Percentiles rank a stretch among this genome's conserved stretches.
Evolutionary conservation across 1,284 basidiomycete species (phyloP).

Genomic region (Hymenochaete sp.): DNA sequence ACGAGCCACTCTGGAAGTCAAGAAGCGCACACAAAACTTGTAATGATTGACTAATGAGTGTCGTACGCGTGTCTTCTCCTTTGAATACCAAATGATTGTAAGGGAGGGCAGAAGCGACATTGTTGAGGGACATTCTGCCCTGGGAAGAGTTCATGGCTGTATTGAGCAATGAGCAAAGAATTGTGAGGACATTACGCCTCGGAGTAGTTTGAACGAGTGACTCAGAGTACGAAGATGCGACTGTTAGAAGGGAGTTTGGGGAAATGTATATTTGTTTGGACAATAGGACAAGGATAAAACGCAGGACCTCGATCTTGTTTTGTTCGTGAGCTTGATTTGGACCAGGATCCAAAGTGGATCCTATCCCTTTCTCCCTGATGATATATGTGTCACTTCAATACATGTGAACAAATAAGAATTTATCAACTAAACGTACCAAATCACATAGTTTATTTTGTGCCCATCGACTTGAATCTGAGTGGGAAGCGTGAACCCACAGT

Average conservation of each 20-base stretch:
- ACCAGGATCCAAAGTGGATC: conserved; percentile 69
- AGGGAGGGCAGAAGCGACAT: conserved; percentile 62
- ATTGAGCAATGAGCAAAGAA: conserved; percentile 87
- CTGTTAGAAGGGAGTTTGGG: conserved; percentile 58
- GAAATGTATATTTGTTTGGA: conserved; percentile 83
- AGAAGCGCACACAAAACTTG: conserved; percentile 70
- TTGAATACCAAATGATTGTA: conserved; percentile 89
- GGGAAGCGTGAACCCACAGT: conserved; percentile 85
- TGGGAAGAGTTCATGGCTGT: conserved; percentile 69
- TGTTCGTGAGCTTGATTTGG: conserved; percentile 59
- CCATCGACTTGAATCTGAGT: conserved; percentile 68
- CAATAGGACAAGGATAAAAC: conserved; percentile 75
- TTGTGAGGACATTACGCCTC: conserved; percentile 73
- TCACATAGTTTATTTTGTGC: conserved; percentile 81
- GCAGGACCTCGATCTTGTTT: conserved; percentile 81
- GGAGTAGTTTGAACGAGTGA: conserved; percentile 71
- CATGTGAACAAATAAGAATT: neutral
- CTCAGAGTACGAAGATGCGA: conserved; percentile 66
- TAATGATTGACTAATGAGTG: conserved; percentile 62
- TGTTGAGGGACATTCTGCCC: conserved; percentile 41
- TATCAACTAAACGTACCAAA: conserved; percentile 47
- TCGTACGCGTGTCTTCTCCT: conserved; percentile 67
- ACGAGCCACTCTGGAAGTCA: conserved; percentile 74
- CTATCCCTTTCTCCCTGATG: conserved; percentile 83
- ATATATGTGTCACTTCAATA: neutral